Base-by-base conservation (phyloP, 1,284 basidiomycete genomes). In the Apiotrichum gamsii region DNA sequence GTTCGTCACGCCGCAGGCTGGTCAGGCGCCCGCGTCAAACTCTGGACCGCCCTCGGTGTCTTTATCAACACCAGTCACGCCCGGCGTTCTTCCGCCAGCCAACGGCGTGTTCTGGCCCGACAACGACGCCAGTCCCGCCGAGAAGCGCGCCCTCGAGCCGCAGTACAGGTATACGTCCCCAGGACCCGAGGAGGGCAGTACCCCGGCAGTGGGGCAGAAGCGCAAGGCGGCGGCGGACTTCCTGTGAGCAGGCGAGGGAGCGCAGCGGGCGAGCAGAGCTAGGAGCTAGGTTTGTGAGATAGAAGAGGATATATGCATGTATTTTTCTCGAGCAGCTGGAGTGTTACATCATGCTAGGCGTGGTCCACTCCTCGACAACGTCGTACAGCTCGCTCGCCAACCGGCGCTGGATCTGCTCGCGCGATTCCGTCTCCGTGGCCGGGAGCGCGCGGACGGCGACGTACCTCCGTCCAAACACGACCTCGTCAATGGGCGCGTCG, bases 371-470 rank as follows among this genome's bases (percentile, higher is more conserved):
- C 46, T 84, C 81, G 6, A 91, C 83, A 3, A 82, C 83, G 4
- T 79, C 77, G 64, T 93, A 94, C 63, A 93, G 87, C 59, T 91
- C 87, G 55, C 76, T 76, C 37, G 90, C 81, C 16, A 93, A 80
- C 34, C 87, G 77, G 55, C 82, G 82, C 65, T 96, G 91, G 1
- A 84, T 84, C 39, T 87, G 78, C 36, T 72, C 62, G 0, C 80
- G 78, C n/a, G 77, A 82, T 73, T 90, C 87, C 11, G 48, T 40
- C 52, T 60, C 44, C 8, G 58, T 56, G 1, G 56, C 49, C 5
- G 60, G 50, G 5, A 67, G 41, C 0, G 64, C 59, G 23, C 65
- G 52, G 15, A 93, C 78, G 25, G 90, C 85, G 42, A 90, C 75
- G 65, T 91, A 89, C 65, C 90, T 89, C 57, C 90, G 79, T 8